Percentiles rank a stretch among this genome's conserved stretches.
These are phyloP conservation scores for Gossypium mustelinum DNA, from an alignment of 345 rosid species.

Conservation along the genomic window DNA sequence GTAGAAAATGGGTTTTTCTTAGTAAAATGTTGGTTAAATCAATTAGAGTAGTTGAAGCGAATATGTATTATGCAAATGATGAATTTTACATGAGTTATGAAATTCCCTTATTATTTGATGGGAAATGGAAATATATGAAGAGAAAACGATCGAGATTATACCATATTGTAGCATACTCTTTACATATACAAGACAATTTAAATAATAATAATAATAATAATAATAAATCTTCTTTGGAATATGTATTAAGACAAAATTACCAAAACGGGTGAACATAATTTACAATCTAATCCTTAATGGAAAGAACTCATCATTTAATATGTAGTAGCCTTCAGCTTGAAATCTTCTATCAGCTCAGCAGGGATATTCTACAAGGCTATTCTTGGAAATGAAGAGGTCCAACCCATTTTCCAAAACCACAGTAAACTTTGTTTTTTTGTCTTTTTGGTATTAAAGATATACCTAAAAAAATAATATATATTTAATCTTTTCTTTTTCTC, in stretches of 20 bases:
- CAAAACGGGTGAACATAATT: background rate
- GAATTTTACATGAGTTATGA: too few relatives aligned
- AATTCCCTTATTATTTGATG: too few relatives aligned
- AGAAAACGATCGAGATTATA: background rate
- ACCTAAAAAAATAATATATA: background rate
- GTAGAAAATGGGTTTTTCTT: too few relatives aligned
- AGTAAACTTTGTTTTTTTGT: too few relatives aligned
- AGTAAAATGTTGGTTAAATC: too few relatives aligned
- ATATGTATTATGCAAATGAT: too few relatives aligned
- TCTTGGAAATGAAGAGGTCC: background rate
- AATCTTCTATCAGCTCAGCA: background rate
- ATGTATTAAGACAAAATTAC: background rate
- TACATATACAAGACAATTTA: background rate
- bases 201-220: too few relatives aligned
- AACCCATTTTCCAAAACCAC: constrained; percentile 6
- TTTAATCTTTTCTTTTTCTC: too few relatives aligned
- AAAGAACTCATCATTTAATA: background rate
- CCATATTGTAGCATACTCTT: background rate
- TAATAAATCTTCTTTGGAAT: background rate
- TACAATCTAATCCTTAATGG: background rate
- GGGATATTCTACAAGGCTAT: constrained; percentile 7
- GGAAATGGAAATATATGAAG: too few relatives aligned
- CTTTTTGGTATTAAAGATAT: background rate
- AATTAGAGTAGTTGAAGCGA: too few relatives aligned
- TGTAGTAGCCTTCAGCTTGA: background rate